Conservation (phyloP, 148 eudicot species). For the Salicornia ramosissima region DNA sequence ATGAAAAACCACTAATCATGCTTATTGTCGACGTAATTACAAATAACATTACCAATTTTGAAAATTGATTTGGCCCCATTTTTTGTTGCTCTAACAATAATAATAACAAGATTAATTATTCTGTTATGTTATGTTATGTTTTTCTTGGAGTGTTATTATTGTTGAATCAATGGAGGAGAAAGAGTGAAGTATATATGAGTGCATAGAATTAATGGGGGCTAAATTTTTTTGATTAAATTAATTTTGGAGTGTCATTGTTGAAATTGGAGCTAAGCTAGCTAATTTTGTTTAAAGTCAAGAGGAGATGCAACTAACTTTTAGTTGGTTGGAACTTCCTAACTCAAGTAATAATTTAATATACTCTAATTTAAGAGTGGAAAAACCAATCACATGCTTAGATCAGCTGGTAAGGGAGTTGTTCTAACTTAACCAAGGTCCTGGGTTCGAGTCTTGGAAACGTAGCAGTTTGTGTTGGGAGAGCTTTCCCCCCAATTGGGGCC, state of each 20-base stretch:
- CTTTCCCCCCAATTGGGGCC: no score
- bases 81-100: not conserved
- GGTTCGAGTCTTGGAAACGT: no score
- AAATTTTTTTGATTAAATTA: not conserved
- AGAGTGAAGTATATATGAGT: constrained; percentile 14
- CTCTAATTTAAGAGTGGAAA: no score
- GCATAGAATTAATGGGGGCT: not conserved
- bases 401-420: no score
- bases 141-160: not conserved
- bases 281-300: constrained; percentile 23
- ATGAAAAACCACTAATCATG: not conserved
- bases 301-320: constrained; percentile 31
- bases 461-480: no score
- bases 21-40: not conserved
- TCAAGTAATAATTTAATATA: no score
- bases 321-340: constrained; percentile 22
- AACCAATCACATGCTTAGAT: no score
- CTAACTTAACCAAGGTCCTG: no score
- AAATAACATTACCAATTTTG: not conserved
- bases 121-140: not conserved
- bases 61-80: constrained; percentile 7
- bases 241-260: not conserved
- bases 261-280: constrained; percentile 10
- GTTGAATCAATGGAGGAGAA: constrained; percentile 5
- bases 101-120: no score